Evolutionary conservation across 2,329 filamentous ascomycete genomes (phyloP).

Genomic region (Pseudocercospora ulei): DNA sequence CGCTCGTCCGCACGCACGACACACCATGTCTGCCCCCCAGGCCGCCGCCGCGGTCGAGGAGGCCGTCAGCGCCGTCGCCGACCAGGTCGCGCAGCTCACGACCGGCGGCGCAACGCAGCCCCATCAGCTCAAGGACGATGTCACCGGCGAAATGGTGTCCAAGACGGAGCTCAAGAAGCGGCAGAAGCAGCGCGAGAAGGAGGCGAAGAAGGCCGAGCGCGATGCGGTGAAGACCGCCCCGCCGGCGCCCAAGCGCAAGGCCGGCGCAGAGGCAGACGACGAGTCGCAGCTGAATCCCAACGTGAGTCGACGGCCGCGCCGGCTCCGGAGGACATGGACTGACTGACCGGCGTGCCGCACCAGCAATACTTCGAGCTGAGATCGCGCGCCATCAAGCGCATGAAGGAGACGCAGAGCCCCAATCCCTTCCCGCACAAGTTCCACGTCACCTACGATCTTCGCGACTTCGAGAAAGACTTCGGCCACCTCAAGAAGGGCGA

Average conservation of each 20-base stretch:
- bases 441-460: conserved; percentile 71
- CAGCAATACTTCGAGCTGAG: conserved; percentile 96
- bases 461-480: conserved; percentile 69
- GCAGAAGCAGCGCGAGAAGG: conserved; percentile 79
- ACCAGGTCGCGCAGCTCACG: conserved; percentile 32
- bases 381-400: conserved; percentile 67
- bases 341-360: conserved; percentile 19
- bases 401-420: conserved; percentile 61
- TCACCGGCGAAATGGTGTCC: conserved; percentile 71
- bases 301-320: conserved; percentile 40
- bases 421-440: conserved; percentile 94
- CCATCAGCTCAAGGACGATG: conserved; percentile 75
- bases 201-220: conserved; percentile 82
- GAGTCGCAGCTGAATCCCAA: conserved; percentile 66
- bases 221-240: conserved; percentile 55
- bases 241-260: conserved; percentile 51
- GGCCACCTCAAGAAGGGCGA: conserved; percentile 81
- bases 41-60: conserved; percentile 35
- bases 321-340: not conserved
- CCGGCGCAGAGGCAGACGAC: conserved; percentile 52
- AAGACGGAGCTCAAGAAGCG: conserved; percentile 71
- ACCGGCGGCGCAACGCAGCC: conserved; percentile 27
- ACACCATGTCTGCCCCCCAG: conserved; percentile 32
- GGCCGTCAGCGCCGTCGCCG: conserved; percentile 31
- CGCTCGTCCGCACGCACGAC: not conserved